These are phyloP conservation scores for Nepenthes gracilis DNA, from an alignment of 148 eudicot genomes.

Conservation along the genomic window DNA sequence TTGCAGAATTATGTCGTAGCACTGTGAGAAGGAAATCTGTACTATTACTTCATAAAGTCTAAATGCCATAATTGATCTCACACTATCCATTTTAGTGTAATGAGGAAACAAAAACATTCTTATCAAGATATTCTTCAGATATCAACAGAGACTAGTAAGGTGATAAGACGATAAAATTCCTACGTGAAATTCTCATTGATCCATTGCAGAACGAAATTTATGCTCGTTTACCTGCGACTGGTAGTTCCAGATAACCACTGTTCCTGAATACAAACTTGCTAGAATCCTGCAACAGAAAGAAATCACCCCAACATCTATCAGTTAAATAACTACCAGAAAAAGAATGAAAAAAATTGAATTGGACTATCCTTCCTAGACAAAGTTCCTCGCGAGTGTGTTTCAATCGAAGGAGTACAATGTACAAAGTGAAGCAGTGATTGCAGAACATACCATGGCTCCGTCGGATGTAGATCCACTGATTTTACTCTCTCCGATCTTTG, in stretches of 20 bases:
- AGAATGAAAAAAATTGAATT: neutral
- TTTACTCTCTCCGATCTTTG: slow-evolving; percentile 16
- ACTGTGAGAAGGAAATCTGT: too few relatives aligned
- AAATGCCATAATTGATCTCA: too few relatives aligned
- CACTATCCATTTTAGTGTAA: too few relatives aligned
- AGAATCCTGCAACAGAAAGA: slow-evolving; percentile 43
- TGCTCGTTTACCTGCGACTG: slow-evolving; percentile 62
- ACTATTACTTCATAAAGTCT: too few relatives aligned
- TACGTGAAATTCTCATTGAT: neutral
- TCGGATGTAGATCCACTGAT: slow-evolving; percentile 14
- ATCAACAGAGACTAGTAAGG: neutral
- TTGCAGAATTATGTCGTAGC: too few relatives aligned
- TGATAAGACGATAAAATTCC: neutral
- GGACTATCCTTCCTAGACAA: neutral
- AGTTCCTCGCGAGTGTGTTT: neutral
- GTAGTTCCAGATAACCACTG: slow-evolving; percentile 75
- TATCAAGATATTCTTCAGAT: neutral
- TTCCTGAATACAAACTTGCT: slow-evolving; percentile 76
- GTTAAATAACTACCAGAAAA: too few relatives aligned
- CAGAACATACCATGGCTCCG: slow-evolving; percentile 8
- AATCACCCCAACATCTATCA: neutral
- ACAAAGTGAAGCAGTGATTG: neutral
- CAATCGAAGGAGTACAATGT: neutral
- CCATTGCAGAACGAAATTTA: neutral
- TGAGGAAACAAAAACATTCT: neutral